Percentiles rank a stretch among this genome's conserved stretches.
phyloP scores from a whole-genome alignment of 2,329 filamentous ascomycete genomes.

The Aspergillus ochraceus region DNA sequence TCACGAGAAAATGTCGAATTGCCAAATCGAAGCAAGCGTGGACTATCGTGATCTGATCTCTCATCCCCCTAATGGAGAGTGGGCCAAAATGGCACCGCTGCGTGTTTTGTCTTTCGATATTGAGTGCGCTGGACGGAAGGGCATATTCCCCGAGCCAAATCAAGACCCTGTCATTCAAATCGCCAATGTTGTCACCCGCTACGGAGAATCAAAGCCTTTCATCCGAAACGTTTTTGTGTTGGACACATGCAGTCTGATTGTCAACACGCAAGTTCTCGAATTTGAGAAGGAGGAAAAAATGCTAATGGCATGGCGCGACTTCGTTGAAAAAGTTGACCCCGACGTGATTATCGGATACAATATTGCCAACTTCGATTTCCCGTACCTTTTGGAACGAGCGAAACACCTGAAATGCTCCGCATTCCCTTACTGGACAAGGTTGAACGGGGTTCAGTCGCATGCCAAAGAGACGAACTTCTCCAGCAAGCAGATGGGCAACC shows the following conservation, averaged over 20 bases:
- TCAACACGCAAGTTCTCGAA: slow-evolving; percentile 88
- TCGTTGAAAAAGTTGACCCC: slow-evolving; percentile 84
- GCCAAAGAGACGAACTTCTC: slow-evolving; percentile 83
- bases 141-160: slow-evolving; percentile 91
- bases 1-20: slow-evolving; percentile 77
- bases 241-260: slow-evolving; percentile 87
- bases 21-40: slow-evolving; percentile 90
- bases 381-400: slow-evolving; percentile 87
- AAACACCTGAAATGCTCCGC: slow-evolving; percentile 74
- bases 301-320: slow-evolving; percentile 90
- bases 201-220: slow-evolving; percentile 94
- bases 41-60: slow-evolving; percentile 81
- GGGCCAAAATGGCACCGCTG: slow-evolving; percentile 96
- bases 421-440: slow-evolving; percentile 85
- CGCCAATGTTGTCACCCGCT: slow-evolving; percentile 89
- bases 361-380: slow-evolving; percentile 97
- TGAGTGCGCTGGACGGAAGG: slow-evolving; percentile 95
- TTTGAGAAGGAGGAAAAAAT: slow-evolving; percentile 81
- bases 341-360: slow-evolving; percentile 99
- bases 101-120: slow-evolving; percentile 97
- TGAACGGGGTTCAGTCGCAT: slow-evolving; percentile 69
- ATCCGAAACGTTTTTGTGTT: slow-evolving; percentile 95
- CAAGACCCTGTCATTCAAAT: slow-evolving; percentile 97
- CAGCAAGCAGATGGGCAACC: slow-evolving; percentile 97
- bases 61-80: slow-evolving; percentile 86